Evolutionary conservation across 768 basidiomycete species (phyloP).

Genomic region (Hygrophorus russula): DNA sequence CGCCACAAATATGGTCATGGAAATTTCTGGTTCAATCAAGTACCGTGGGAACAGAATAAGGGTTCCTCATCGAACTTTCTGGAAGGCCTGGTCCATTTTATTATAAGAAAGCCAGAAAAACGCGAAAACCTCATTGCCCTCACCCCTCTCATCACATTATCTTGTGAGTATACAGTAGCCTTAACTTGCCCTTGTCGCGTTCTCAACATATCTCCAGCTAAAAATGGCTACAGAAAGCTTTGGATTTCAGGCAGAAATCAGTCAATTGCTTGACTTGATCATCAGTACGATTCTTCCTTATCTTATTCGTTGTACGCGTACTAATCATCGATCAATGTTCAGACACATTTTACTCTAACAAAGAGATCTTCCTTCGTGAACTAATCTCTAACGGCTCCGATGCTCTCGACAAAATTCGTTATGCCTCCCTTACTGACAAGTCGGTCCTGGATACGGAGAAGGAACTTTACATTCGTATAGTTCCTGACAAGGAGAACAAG

Average conservation of each 20-base stretch:
- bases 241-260: constrained; percentile 99
- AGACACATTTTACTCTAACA: constrained; percentile 99
- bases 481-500: constrained; percentile 94
- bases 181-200: neutral
- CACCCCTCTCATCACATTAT: neutral
- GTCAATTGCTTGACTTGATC: constrained; percentile 95
- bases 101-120: neutral
- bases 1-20: constrained; percentile 24
- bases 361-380: constrained; percentile 99
- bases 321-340: constrained; percentile 6
- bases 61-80: constrained; percentile 3
- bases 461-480: constrained; percentile 91
- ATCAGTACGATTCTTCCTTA: constrained; percentile 58
- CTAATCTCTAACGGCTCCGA: constrained; percentile 95
- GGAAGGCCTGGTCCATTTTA: neutral
- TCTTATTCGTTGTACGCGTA: constrained; percentile 1
- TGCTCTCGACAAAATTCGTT: constrained; percentile 98
- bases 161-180: neutral
- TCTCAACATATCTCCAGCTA: constrained; percentile 9
- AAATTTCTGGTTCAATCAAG: constrained; percentile 12
- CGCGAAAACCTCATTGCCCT: neutral
- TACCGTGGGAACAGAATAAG: constrained; percentile 1
- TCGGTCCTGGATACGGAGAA: constrained; percentile 81
- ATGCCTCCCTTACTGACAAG: constrained; percentile 90
- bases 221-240: constrained; percentile 77